phyloP scores from a whole-genome alignment of 1,284 basidiomycete species.

The Leucoagaricus sp. region DNA sequence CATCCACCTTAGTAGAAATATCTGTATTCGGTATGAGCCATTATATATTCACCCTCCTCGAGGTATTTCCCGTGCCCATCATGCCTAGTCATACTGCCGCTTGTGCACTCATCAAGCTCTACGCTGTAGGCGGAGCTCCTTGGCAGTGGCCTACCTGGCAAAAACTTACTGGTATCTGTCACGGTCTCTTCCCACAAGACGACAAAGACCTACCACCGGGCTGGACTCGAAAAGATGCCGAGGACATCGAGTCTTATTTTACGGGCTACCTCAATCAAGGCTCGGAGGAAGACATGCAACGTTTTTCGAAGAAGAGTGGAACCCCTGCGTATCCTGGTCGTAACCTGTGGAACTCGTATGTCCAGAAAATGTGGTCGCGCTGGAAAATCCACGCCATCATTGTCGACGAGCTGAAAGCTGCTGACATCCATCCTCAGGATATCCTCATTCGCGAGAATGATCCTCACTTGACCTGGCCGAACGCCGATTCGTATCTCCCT shows the following conservation, averaged over 20 bases:
- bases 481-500: conserved; percentile 19
- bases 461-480: conserved; percentile 19
- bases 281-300: conserved; percentile 18
- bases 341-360: conserved; percentile 18
- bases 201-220: conserved; percentile 21
- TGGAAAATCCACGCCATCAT: conserved; percentile 25
- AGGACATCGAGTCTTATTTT: conserved; percentile 24
- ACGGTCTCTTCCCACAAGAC: conserved; percentile 25
- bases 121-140: conserved; percentile 13
- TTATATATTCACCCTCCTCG: no score
- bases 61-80: no score
- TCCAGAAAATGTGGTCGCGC: conserved; percentile 18
- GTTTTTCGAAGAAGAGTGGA: conserved; percentile 18
- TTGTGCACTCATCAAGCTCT: conserved; percentile 21
- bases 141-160: conserved; percentile 27
- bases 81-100: conserved; percentile 21
- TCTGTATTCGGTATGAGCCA: no score
- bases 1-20: no score
- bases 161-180: conserved; percentile 22
- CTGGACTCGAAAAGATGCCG: conserved; percentile 16
- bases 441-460: neutral
- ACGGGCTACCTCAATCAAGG: conserved; percentile 14
- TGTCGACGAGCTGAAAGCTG: conserved; percentile 17
- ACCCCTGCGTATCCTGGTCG: conserved; percentile 21
- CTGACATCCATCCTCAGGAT: conserved; percentile 21